Base-by-base conservation (phyloP, 2,329 filamentous ascomycete species). In the Botryotinia calthae region DNA sequence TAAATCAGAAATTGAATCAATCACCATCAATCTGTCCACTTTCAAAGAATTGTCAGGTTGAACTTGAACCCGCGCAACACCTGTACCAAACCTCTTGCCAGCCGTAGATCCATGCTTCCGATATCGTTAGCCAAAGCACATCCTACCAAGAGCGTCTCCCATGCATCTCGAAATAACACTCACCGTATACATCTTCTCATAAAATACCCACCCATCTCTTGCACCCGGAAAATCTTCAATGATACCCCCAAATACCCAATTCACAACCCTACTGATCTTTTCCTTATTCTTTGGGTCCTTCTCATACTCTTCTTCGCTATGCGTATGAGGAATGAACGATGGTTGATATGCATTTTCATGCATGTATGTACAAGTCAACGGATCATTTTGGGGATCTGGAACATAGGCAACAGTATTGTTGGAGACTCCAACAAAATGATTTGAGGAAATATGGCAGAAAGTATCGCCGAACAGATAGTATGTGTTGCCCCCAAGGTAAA, bases 391-490 rank as follows among this genome's bases (percentile, higher is more conserved):
- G 14, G 65, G 48, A 18, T 68, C 65, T 9, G 65, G 65, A 42
- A 68, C 65, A 28, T 56, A 44, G 56, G 68, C 68, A 25, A 70
- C n/a, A 16, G 68, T 70, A 9, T 70, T 70, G 9, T 70, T 70
- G 16, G 68, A 48, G 6, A 70, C 42, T 37, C 68, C 68, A 25
- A 64, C 46, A 18, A 70, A 70, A 20, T 70, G 14, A n/a, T 51
- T 28, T n/a, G 68, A 61, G 10, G 68, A 46, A 64, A 34, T 25
- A n/a, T 62, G 59, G 4, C 68, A 70, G 54, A 70, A 70, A 48
- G 68, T 70, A 31, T 70, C 68, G 9, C 68, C 68, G 25, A 70
- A 70, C 10, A 70, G 56, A 25, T 70, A 70, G 42, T 70, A 70
- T n/a, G 68, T 70, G 40, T 70, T 64, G 25, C 44, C 59, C 6